Percentiles rank a stretch among this genome's conserved stretches.
phyloP scores from a whole-genome alignment of 2,329 filamentous ascomycete genomes.

The Fusarium devonianum region DNA sequence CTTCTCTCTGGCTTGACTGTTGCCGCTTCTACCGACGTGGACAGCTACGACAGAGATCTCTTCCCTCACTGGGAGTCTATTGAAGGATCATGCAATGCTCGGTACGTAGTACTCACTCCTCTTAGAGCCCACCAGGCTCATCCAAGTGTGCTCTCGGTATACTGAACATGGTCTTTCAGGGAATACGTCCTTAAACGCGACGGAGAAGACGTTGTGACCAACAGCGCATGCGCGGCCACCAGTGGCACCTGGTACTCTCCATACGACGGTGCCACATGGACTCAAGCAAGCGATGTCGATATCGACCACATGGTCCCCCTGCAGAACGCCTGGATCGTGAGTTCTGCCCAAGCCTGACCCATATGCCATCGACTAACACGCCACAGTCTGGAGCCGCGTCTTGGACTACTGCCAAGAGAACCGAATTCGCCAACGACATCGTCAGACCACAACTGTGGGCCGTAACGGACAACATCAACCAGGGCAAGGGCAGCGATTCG shows the following conservation, averaged over 20 bases:
- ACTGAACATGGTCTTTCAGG: slow-evolving; percentile 40
- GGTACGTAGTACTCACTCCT: slow-evolving; percentile 45
- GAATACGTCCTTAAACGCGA: slow-evolving; percentile 79
- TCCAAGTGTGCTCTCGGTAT: too few species aligned
- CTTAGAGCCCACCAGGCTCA: neutral
- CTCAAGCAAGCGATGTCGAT: slow-evolving; percentile 72
- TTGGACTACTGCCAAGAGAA: slow-evolving; percentile 74
- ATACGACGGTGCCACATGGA: slow-evolving; percentile 78
- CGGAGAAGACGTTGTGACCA: slow-evolving; percentile 67
- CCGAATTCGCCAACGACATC: slow-evolving; percentile 79
- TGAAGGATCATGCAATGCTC: slow-evolving; percentile 72
- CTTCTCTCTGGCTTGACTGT: slow-evolving; percentile 68
- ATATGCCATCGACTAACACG: slow-evolving; percentile 11
- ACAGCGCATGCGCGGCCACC: slow-evolving; percentile 66
- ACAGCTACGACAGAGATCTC: slow-evolving; percentile 68
- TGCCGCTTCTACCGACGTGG: slow-evolving; percentile 59
- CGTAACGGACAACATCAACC: slow-evolving; percentile 80
- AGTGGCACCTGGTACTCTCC: slow-evolving; percentile 75
- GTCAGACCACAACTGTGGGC: slow-evolving; percentile 78
- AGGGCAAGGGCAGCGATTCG: slow-evolving; percentile 73
- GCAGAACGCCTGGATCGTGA: slow-evolving; percentile 78
- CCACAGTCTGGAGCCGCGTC: slow-evolving; percentile 70
- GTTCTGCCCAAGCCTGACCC: slow-evolving; percentile 31
- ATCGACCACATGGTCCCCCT: slow-evolving; percentile 87
- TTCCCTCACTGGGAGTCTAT: slow-evolving; percentile 78